Evolutionary conservation across 257 asterid species (phyloP), one percentile per base, ranked within the genome.

Genomic region (Nicotiana attenuata): DNA sequence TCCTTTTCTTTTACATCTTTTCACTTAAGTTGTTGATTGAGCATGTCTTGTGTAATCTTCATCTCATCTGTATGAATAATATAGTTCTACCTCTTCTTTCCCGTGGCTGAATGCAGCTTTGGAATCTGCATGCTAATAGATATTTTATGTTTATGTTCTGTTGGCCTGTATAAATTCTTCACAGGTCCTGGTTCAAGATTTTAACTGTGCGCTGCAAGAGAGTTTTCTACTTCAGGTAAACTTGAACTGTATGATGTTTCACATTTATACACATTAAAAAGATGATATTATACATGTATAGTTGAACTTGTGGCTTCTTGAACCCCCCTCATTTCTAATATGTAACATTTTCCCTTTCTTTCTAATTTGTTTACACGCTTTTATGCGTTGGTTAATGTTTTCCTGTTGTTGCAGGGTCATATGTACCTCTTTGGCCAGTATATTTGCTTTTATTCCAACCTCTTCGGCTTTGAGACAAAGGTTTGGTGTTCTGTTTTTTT

Each of bases 391-490:
- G 76, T 65, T 47, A 77, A 47, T 47, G 26, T 56, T 85, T 66
- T 68, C 85, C 81, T 38, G 16, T 65, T 80, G 85, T 90, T 90
- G 89, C 96, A 96, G 99, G 99, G 99, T 85, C 99, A 96, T 80
- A 93, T 96, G 93, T 96, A 96, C 83, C 84, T 96, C 41, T 96
- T 96, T 89, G 97, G 79, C 31, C 97, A 86, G 90, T 76, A 68
- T 78, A 87, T 96, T 84, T 96, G 99, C 97, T 96, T 96, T 84
- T 96, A 96, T 80, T 94, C 99, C 86, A 96, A 96, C 88, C 89
- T 96, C 35, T 94, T 96, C 78, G 98, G 99, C 79, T 96, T 92
- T 87, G 99, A 96, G 93, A 96, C 99, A 57, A 96, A 93, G 99
- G 99, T 94, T 71, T 82, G 85, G 35, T 80, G 78, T 80, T 69